phyloP scores from a whole-genome alignment of 1,139 yeast genomes.

The Entelexis sorbosivorans region DNA sequence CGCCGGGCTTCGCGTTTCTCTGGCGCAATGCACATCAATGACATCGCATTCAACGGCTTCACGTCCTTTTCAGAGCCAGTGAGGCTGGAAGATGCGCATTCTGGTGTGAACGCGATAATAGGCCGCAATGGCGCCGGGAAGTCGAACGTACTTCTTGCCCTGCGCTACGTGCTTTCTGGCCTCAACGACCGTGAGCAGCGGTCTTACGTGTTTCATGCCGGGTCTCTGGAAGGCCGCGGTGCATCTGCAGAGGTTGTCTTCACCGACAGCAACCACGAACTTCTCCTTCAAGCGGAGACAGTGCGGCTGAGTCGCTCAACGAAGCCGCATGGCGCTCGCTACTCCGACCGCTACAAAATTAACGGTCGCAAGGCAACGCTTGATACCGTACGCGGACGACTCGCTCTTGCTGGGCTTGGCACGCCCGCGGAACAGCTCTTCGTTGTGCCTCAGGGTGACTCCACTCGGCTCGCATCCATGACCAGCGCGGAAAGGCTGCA shows the following conservation, averaged over 20 bases:
- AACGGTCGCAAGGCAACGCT: constrained; percentile 71
- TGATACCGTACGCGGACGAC: constrained; percentile 66
- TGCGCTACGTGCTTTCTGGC: constrained; percentile 82
- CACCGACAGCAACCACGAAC: constrained; percentile 7
- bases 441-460: constrained; percentile 93
- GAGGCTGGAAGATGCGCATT: constrained; percentile 62
- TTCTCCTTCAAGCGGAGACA: constrained; percentile 35
- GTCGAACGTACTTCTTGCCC: constrained; percentile 91
- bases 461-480: constrained; percentile 71
- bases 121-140: constrained; percentile 97
- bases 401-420: constrained; percentile 90
- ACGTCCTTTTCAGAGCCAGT: constrained; percentile 86
- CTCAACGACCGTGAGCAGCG: constrained; percentile 40
- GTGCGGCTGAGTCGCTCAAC: constrained; percentile 14
- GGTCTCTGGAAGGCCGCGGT: neutral
- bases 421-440: constrained; percentile 76
- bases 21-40: constrained; percentile 20
- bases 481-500: constrained; percentile 71
- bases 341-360: constrained; percentile 37
- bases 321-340: neutral
- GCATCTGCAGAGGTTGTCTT: constrained; percentile 13
- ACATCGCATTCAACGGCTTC: constrained; percentile 79
- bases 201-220: constrained; percentile 8
- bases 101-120: constrained; percentile 74
- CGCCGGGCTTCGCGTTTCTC: too few relatives aligned